Evolutionary conservation across 2,329 filamentous ascomycete genomes (phyloP), one percentile per base, ranked within the genome.

Genomic region (Phialocephala subalpina): DNA sequence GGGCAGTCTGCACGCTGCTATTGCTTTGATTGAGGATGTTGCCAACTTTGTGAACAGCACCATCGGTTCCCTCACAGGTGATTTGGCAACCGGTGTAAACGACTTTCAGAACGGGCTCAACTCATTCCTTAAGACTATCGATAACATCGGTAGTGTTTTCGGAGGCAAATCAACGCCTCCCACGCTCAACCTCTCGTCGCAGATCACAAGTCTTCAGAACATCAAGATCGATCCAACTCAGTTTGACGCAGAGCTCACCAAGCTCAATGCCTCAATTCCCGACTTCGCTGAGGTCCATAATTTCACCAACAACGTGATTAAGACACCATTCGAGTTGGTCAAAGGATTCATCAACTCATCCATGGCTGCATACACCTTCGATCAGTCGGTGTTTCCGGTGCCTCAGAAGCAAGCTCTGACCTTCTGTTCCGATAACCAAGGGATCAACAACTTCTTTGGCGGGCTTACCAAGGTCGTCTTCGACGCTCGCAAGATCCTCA

Each of bases 361-460:
- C 38, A 86, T 96, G 74, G 86, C 88, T 58, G 85, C 82, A 68
- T 98, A 94, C 82, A 85, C 83, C 36, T 97, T 98, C 76, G 88
- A 97, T 76, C 85, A 89, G 18, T 86, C 87, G 14, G 79, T 91
- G 11, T 95, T 99, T 73, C 93, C 94, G 0, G 85, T 97, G 2
- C 94, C 96, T 1, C 82, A 90, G 72, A 97, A 97, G 81, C 86
- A 97, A 78, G 82, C 88, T 42, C 83, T 99, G 61, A 90, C 86
- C 0, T 98, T 99, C 81, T 99, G 96, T 82, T 93, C 93, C 49
- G 88, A 93, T 76, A 93, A 96, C 79, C 86, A 92, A 70, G 88
- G 87, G 36, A 91, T 99, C 78, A 88, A 90, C 75, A 84, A 89
- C 69, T 98, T 98, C 82, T 99, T 99, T 78, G 82, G 90, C 64